A percentile compares a stretch with the other conserved stretches of the same genome.
phyloP scores from a whole-genome alignment of 1,284 basidiomycete species.

The Xerocomus amazonicus region DNA sequence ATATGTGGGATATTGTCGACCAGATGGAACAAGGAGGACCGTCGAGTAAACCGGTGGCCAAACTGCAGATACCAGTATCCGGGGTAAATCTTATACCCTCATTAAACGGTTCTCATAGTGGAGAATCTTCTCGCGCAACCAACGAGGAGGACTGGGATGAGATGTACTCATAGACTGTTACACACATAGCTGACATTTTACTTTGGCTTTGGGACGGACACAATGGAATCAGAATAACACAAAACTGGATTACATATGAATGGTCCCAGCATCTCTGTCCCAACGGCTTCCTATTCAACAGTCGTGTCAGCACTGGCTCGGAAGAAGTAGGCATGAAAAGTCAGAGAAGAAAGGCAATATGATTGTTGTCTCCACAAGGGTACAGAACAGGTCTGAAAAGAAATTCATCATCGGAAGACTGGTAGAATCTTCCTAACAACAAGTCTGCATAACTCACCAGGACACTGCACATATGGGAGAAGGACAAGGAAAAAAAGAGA shows the following conservation, averaged over 20 bases:
- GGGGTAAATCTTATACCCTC: conserved; percentile 21
- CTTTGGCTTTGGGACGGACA: too few species aligned
- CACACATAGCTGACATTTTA: too few species aligned
- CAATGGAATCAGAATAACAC: too few species aligned
- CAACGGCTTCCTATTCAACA: neutral
- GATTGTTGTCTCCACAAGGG: conserved; percentile 23
- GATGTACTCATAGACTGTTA: conserved; percentile 41
- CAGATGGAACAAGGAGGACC: conserved; percentile 35
- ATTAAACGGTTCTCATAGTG: conserved; percentile 26
- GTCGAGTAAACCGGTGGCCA: neutral
- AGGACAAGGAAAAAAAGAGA: too few species aligned
- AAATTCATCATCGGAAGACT: conserved; percentile 18
- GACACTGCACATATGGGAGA: neutral
- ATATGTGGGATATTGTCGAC: conserved; percentile 65
- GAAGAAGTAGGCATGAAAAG: neutral
- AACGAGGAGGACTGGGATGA: conserved; percentile 48
- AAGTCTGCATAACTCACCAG: conserved; percentile 10
- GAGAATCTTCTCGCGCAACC: conserved; percentile 21
- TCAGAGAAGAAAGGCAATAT: conserved; percentile 25
- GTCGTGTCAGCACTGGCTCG: conserved; percentile 7
- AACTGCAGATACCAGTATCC: conserved; percentile 18
- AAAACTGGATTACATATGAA: too few species aligned
- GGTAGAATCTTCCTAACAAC: neutral
- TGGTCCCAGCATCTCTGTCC: too few species aligned
- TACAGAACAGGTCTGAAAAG: conserved; percentile 33